phyloP scores from a whole-genome alignment of 2,329 filamentous ascomycete genomes.

The Xylariaceae sp. region DNA sequence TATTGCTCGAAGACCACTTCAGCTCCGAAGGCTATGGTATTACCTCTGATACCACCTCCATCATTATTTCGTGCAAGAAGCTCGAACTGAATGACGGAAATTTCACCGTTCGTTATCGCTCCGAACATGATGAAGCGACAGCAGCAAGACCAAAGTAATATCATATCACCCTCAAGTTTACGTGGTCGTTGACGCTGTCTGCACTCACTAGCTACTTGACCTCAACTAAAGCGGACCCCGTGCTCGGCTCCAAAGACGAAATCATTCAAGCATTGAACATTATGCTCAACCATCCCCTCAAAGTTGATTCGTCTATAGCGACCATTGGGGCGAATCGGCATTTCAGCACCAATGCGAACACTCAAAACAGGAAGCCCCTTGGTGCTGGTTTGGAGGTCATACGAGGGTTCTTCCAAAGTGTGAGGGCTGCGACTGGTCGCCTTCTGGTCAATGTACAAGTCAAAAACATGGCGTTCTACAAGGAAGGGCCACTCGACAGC shows the following conservation, averaged over 20 bases:
- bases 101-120: not conserved
- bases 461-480: conserved; percentile 9
- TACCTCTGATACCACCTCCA: conserved; percentile 6
- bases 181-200: conserved; percentile 1
- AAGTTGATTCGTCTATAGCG: not conserved
- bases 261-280: conserved; percentile 12
- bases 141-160: conserved; percentile 3
- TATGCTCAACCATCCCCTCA: conserved; percentile 2
- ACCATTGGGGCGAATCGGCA: conserved; percentile 6
- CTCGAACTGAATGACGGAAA: not conserved
- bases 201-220: conserved; percentile 6
- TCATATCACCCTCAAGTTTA: not conserved
- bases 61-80: not conserved
- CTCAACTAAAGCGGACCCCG: conserved; percentile 2
- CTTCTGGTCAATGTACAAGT: conserved; percentile 11
- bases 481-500: conserved; percentile 1
- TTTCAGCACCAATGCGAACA: not conserved
- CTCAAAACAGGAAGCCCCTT: conserved; percentile 1
- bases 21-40: not conserved
- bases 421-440: conserved; percentile 8
- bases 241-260: conserved; percentile 4
- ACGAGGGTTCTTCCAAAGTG: conserved; percentile 8
- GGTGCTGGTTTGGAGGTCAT: conserved; percentile 7
- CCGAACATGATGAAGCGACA: conserved; percentile 1
- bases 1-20: conserved; percentile 4